Evolutionary conservation across 768 basidiomycete genomes (phyloP).

Genomic region (Lactarius tabidus): DNA sequence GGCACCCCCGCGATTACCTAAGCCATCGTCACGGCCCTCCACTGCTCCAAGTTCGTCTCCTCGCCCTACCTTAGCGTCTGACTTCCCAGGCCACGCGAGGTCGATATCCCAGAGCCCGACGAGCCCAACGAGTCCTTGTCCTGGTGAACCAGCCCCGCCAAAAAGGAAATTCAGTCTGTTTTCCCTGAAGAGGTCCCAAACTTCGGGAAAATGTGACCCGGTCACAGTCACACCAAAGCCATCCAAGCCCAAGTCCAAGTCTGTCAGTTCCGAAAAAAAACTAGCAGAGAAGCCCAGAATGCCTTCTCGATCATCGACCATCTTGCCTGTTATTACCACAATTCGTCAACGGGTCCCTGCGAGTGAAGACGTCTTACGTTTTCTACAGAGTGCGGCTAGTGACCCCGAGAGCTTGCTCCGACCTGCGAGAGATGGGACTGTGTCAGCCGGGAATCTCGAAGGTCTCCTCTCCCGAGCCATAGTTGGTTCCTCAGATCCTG

Average conservation of each 20-base stretch:
- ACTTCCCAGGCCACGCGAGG: not conserved
- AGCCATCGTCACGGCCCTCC: not conserved
- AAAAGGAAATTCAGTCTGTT: not conserved
- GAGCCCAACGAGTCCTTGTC: too few species aligned
- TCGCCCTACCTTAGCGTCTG: not conserved
- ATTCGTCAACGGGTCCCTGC: not conserved
- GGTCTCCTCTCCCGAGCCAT: conserved; percentile 12
- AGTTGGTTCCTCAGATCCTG: not conserved
- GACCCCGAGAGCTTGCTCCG: conserved; percentile 9
- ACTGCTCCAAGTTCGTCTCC: not conserved
- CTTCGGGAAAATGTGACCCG: not conserved
- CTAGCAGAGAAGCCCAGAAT: not conserved
- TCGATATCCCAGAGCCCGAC: not conserved
- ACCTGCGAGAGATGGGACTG: conserved; percentile 6
- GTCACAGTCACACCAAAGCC: not conserved
- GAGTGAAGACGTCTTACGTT: not conserved
- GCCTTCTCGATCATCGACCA: not conserved
- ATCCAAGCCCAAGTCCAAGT: not conserved
- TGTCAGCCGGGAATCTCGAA: conserved; percentile 17
- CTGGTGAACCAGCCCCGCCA: not conserved
- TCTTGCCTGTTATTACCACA: not conserved
- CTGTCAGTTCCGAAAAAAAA: not conserved
- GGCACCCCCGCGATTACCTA: not conserved
- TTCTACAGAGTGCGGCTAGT: not conserved
- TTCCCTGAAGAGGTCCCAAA: not conserved